Evolutionary conservation across 1,284 basidiomycete species (phyloP), one percentile per base, ranked within the genome.

Genomic region (Mycena sp.): DNA sequence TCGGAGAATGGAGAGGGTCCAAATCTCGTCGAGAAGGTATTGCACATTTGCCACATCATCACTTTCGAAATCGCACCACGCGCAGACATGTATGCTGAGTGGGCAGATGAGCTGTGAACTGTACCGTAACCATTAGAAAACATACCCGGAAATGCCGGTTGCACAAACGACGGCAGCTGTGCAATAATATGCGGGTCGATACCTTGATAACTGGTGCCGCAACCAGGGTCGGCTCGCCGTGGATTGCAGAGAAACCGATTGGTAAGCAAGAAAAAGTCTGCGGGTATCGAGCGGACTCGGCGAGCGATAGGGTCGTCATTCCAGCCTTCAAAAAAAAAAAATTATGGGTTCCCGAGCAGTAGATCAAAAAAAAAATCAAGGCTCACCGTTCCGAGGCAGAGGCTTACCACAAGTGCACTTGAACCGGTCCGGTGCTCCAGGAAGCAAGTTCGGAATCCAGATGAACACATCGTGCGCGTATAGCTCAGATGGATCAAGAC

Each of bases 131-230:
- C 32, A 35, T 9, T 26, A 32, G n/a, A 21, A 41, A 45, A 53
- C 58, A 30, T 45, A 68, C 67, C 64, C 17, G 67, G 67, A 44
- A 68, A 68, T 32, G 64, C 60, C 16, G 30, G 51, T 40, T 65
- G 65, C 9, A 66, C 40, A 46, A 51, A 52, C 3, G 44, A 29
- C 19, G 67, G 67, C 10, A 66, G 53, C 46, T 68, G 64, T 3
- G 23, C 35, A 21, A 68, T 30, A 17, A 66, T 66, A 26, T 25
- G 21, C 4, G 44, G 44, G 44, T 46, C 44, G 38, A 51, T 12
- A 41, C 61, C 67, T 44, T 63, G 64, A 35, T 21, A 63, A 23
- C 23, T 63, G 16, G 17, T 25, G 0, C 64, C 64, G 51, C 67
- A 68, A 17, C 67, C 67, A 2, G 51, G 37, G 14, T 58, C 16